Evolutionary conservation across 2,329 filamentous ascomycete species (phyloP).

Genomic region (Ophiostoma ips): DNA sequence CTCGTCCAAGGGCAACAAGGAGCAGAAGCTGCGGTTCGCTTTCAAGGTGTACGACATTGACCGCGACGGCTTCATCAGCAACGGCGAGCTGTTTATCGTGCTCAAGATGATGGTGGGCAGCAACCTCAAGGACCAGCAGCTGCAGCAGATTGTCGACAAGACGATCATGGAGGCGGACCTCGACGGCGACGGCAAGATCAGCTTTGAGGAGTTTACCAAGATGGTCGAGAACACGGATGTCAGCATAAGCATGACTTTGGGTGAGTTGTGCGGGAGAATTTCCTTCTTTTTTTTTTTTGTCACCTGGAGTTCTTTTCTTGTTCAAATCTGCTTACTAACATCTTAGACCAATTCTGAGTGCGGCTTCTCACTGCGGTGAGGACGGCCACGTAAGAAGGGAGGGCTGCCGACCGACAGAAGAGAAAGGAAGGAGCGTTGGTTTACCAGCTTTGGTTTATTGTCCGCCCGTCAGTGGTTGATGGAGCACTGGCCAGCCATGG

Average conservation of each 20-base stretch:
- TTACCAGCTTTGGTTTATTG: too few relatives aligned
- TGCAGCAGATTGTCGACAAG: conserved; percentile 99
- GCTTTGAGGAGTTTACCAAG: conserved; percentile 96
- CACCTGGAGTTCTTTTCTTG: neutral
- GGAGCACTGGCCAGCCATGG: too few relatives aligned
- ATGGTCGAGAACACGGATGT: conserved; percentile 94
- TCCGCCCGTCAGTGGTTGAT: too few relatives aligned
- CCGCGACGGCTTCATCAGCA: conserved; percentile 95
- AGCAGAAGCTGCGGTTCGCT: conserved; percentile 93
- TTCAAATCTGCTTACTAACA: neutral
- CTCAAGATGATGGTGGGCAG: conserved; percentile 99
- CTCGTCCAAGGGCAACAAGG: conserved; percentile 96
- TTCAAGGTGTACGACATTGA: conserved; percentile 99
- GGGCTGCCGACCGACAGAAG: too few relatives aligned
- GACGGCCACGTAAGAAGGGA: too few relatives aligned
- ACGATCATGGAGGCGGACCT: conserved; percentile 99
- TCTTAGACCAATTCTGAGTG: conserved; percentile 5
- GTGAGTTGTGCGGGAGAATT: too few relatives aligned
- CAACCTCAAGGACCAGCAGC: conserved; percentile 96
- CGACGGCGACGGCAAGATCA: conserved; percentile 94
- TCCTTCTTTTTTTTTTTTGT: neutral
- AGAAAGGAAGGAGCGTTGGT: too few relatives aligned
- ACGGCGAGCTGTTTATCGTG: conserved; percentile 97
- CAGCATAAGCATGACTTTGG: conserved; percentile 61
- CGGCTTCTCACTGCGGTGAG: too few relatives aligned